Base-by-base conservation (phyloP, 2,329 filamentous ascomycete species). In the Paraconiothyrium sp. region DNA sequence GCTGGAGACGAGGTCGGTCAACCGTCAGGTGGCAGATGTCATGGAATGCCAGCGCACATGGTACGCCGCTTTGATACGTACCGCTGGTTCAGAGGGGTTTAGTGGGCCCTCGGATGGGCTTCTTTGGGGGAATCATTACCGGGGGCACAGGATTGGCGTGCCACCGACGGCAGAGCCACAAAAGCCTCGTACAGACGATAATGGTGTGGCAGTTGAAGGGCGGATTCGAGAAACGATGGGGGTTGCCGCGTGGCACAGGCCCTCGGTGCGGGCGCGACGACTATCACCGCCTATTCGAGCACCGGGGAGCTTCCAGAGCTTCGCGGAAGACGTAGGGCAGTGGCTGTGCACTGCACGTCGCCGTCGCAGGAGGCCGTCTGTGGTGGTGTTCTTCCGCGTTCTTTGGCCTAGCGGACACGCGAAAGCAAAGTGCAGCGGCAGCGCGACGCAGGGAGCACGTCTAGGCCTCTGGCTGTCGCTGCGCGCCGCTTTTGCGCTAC, bases 301-400 rank as follows among this genome's bases (percentile, higher is more conserved):
- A 22, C n/a, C 54, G 35, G 39, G 58, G 59, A 65, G 64, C 67
- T 69, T 73, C 71, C 69, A 66, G 71, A 71, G 61, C 56, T 60
- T 67, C 65, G 67, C 60, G 60, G 60, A 63, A 66, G 66, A 67
- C 67, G 73, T 72, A 76, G 69, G 73, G 73, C 67, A 59, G 75
- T 77, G 75, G 75, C 75, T 76, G 75, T 77, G 75, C 75, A 72
- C 34, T 54, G 60, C 62, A 62, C 64, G 58, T 55, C 67, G 67
- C 63, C 51, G 62, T 64, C 68, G 67, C 70, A 60, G 60, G 30
- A 39, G 44, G 41, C 49, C 43, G 52, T 55, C 52, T 20, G 59
- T 51, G 52, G 62, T 51, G 61, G 61, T 59, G 63, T 64, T 61
- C 27, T 24, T 4, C 60, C 57, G 59, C 58, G 61, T 54, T 51